Conservation (phyloP, 1,139 yeast genomes). For the Pichia sp. region DNA sequence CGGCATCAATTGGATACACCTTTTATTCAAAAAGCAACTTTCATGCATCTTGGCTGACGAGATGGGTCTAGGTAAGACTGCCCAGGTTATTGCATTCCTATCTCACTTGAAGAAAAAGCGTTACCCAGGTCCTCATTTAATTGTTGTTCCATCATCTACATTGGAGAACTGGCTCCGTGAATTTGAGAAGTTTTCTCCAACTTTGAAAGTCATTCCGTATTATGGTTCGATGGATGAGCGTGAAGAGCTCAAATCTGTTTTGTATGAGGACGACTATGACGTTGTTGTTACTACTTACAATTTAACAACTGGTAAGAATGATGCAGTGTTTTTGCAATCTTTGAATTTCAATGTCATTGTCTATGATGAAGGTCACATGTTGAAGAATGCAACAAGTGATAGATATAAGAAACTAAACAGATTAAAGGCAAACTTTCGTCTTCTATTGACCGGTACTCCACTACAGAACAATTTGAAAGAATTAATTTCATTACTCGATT, state of each 20-base stretch:
- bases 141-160: conserved; percentile 95
- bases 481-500: conserved; percentile 80
- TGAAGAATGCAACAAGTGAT: conserved; percentile 84
- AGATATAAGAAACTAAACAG: conserved; percentile 83
- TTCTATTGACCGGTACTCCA: conserved; percentile 93
- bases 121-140: conserved; percentile 62
- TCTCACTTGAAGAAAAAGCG: conserved; percentile 70
- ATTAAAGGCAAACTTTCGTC: conserved; percentile 69
- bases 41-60: conserved; percentile 97
- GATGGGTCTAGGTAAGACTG: conserved; percentile 96
- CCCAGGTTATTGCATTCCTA: conserved; percentile 91
- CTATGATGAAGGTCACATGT: conserved; percentile 96
- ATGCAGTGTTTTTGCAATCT: conserved; percentile 67
- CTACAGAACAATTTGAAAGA: conserved; percentile 88
- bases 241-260: conserved; percentile 68
- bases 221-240: conserved; percentile 86
- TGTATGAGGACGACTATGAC: conserved; percentile 61
- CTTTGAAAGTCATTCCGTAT: conserved; percentile 77
- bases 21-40: conserved; percentile 67
- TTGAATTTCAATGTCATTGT: conserved; percentile 81
- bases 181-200: conserved; percentile 82
- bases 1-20: conserved; percentile 87
- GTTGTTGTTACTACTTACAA: conserved; percentile 92
- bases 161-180: conserved; percentile 97
- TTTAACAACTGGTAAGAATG: conserved; percentile 76